phyloP scores from a whole-genome alignment of 2,329 filamentous ascomycete species.

The Penicillium polonicum region DNA sequence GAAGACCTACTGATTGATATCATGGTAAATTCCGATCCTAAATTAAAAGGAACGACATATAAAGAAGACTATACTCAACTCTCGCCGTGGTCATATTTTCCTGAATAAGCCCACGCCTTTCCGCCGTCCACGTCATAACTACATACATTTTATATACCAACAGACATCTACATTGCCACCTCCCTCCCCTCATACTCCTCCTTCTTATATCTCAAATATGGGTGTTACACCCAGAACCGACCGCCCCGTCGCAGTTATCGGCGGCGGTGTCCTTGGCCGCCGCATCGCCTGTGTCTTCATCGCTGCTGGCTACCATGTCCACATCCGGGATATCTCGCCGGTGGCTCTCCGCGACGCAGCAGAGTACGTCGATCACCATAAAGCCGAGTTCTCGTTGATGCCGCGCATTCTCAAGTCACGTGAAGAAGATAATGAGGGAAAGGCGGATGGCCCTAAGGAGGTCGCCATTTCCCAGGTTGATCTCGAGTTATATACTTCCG shows the following conservation, averaged over 20 bases:
- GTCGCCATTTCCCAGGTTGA: constrained; percentile 21
- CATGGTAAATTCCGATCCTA: not conserved
- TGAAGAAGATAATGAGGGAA: not conserved
- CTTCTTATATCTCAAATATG: not conserved
- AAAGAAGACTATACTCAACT: not conserved
- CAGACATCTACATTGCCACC: not conserved
- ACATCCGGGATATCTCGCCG: constrained; percentile 27
- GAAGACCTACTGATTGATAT: not conserved
- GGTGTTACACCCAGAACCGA: constrained; percentile 4
- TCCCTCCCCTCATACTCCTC: not conserved
- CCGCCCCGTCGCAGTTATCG: constrained; percentile 40
- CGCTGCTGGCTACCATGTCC: constrained; percentile 29
- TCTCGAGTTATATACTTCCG: constrained; percentile 23
- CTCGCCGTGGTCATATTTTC: not conserved
- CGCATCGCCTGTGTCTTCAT: constrained; percentile 35
- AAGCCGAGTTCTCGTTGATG: constrained; percentile 26
- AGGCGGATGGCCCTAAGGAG: not conserved
- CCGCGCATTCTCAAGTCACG: constrained; percentile 9
- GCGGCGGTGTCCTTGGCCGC: constrained; percentile 42
- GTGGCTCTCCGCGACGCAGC: constrained; percentile 27
- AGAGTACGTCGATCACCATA: constrained; percentile 34
- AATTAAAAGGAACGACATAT: not conserved
- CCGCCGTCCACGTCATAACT: constrained; percentile 3
- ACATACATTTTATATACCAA: not conserved
- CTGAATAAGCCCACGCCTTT: not conserved